A percentile compares a stretch with the other conserved stretches of the same genome.
Conservation (phyloP, 129 eudicot genomes). For the Tanacetum coccineum region DNA sequence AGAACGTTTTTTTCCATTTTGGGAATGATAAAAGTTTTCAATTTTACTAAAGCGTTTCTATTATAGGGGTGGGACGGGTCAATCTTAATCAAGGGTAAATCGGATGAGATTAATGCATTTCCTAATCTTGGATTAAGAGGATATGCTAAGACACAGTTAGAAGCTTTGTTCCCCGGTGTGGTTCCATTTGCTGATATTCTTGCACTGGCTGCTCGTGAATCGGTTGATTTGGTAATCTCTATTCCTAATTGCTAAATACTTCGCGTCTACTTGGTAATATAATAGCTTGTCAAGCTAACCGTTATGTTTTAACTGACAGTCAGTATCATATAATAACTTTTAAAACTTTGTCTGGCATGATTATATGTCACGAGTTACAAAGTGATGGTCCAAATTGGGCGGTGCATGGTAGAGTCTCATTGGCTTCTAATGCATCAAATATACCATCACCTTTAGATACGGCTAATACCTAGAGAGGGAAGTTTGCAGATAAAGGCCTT, state of each 20-base stretch:
- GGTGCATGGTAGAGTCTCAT: constrained; percentile 76
- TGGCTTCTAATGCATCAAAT: constrained; percentile 46
- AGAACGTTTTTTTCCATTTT: constrained; percentile 11
- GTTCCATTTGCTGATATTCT: constrained; percentile 91
- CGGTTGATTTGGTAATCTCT: constrained; percentile 62
- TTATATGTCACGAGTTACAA: constrained; percentile 25
- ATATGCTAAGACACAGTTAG: constrained; percentile 71
- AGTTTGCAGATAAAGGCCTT: constrained; percentile 82
- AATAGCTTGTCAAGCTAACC: too few relatives aligned
- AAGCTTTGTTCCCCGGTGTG: constrained; percentile 71
- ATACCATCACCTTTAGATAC: constrained; percentile 71
- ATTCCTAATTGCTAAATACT: neutral
- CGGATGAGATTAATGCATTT: constrained; percentile 59
- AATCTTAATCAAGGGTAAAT: constrained; percentile 49
- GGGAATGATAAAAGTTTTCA: constrained; percentile 10
- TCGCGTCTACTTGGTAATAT: neutral
- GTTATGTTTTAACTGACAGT: too few relatives aligned
- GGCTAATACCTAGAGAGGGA: constrained; percentile 49
- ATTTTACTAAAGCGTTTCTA: constrained; percentile 19
- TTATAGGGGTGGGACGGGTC: constrained; percentile 88
- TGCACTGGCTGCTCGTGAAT: constrained; percentile 89
- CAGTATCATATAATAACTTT: neutral
- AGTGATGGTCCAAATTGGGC: constrained; percentile 75
- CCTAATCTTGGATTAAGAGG: constrained; percentile 77
- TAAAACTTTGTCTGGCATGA: neutral